phyloP scores from a whole-genome alignment of 768 basidiomycete genomes.

The Suillus variegatus region DNA sequence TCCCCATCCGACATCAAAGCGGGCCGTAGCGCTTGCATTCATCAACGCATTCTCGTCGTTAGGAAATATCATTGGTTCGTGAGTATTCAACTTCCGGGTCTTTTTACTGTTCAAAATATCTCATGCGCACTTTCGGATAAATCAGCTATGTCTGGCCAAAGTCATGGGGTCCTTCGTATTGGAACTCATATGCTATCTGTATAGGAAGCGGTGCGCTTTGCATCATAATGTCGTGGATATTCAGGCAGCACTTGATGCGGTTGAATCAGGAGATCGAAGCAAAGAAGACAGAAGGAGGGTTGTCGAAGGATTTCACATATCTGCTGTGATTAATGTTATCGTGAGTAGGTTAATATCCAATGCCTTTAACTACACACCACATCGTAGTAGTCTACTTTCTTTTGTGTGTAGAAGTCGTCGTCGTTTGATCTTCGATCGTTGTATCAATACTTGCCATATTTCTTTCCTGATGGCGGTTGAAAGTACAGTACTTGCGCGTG shows the following conservation, averaged over 20 bases:
- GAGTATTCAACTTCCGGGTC: constrained; percentile 31
- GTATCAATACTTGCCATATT: background rate
- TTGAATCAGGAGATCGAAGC: constrained; percentile 43
- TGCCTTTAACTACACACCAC: background rate
- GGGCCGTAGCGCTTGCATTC: constrained; percentile 82
- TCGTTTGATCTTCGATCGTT: background rate
- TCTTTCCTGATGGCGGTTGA: background rate
- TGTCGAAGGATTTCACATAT: constrained; percentile 44
- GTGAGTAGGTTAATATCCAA: background rate
- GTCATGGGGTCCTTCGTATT: constrained; percentile 71
- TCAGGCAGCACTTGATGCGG: constrained; percentile 44
- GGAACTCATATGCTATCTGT: constrained; percentile 71
- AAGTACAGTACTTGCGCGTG: too few relatives aligned
- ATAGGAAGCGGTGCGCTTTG: constrained; percentile 54
- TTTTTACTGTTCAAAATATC: background rate
- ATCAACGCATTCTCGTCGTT: constrained; percentile 82
- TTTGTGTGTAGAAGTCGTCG: background rate
- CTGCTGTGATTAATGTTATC: constrained; percentile 35
- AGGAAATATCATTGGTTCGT: constrained; percentile 86
- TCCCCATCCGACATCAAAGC: constrained; percentile 82
- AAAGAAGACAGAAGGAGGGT: constrained; percentile 37
- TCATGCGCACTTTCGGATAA: constrained; percentile 10
- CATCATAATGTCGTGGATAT: constrained; percentile 51
- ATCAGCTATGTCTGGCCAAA: constrained; percentile 66
- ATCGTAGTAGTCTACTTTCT: background rate